Conservation (phyloP, 495 filamentous ascomycete species). For the Baudoinia panamericana region DNA sequence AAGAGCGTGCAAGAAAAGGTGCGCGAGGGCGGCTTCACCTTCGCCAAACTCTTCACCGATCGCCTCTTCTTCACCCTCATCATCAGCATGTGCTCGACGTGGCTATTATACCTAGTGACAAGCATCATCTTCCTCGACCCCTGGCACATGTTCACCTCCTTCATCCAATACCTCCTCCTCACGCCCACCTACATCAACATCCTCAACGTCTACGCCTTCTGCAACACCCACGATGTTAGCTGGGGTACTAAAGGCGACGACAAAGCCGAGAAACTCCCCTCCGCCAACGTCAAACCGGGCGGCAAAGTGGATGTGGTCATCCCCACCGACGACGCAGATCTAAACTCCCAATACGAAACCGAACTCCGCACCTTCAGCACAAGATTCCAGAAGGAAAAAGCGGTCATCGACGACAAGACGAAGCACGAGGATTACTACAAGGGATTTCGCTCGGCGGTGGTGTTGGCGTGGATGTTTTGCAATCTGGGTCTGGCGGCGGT, state of each 20-base stretch:
- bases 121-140: conserved; percentile 96
- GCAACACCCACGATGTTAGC: conserved; percentile 93
- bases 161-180: conserved; percentile 91
- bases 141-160: conserved; percentile 96
- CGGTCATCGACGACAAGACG: conserved; percentile 48
- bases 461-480: conserved; percentile 90
- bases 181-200: conserved; percentile 94
- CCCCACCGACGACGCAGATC: conserved; percentile 69
- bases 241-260: conserved; percentile 97
- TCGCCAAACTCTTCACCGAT: conserved; percentile 67
- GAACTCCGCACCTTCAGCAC: conserved; percentile 62
- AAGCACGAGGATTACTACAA: conserved; percentile 98
- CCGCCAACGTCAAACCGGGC: conserved; percentile 69
- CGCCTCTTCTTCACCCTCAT: conserved; percentile 86
- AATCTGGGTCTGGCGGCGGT: conserved; percentile 83
- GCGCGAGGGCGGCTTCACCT: conserved; percentile 41
- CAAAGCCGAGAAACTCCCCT: conserved; percentile 69
- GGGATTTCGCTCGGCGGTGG: conserved; percentile 81
- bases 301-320: conserved; percentile 91
- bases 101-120: conserved; percentile 81
- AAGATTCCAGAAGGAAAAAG: conserved; percentile 55
- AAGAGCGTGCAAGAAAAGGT: conserved; percentile 62
- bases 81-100: conserved; percentile 81
- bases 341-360: conserved; percentile 87
- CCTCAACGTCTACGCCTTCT: conserved; percentile 95